phyloP scores from a whole-genome alignment of 768 basidiomycete species.

The Hortiboletus campestris region DNA sequence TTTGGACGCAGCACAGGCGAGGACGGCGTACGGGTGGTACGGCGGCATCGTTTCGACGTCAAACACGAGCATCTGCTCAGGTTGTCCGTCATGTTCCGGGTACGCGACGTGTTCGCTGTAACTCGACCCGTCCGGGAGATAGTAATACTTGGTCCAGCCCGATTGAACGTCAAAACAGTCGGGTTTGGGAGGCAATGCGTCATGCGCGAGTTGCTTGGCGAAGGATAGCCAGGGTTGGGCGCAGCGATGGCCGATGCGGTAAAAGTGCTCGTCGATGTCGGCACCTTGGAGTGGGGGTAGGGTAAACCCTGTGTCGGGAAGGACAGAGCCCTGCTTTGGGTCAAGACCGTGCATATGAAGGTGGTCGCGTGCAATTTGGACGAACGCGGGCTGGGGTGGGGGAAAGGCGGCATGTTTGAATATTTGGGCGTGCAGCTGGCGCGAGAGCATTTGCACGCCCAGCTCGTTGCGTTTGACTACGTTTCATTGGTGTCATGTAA shows the following conservation, averaged over 20 bases:
- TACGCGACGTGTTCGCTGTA: conserved; percentile 70
- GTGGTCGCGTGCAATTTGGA: conserved; percentile 79
- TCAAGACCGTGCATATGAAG: conserved; percentile 80
- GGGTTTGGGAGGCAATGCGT: conserved; percentile 60
- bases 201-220: conserved; percentile 54
- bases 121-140: conserved; percentile 70
- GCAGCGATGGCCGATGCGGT: conserved; percentile 64
- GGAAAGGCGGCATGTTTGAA: conserved; percentile 71
- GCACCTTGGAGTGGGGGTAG: conserved; percentile 82
- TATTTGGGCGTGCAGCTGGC: conserved; percentile 75
- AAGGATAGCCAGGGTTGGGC: conserved; percentile 79
- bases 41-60: conserved; percentile 93
- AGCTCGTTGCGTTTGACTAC: conserved; percentile 76
- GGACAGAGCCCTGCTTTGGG: conserved; percentile 71
- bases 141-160: conserved; percentile 89
- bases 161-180: conserved; percentile 51
- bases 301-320: conserved; percentile 77
- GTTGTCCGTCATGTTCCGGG: conserved; percentile 59
- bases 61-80: conserved; percentile 78
- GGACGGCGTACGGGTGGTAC: conserved; percentile 76
- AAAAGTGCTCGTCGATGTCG: conserved; percentile 86
- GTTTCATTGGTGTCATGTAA: background rate
- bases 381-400: conserved; percentile 53
- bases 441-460: conserved; percentile 92
- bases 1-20: conserved; percentile 83